These are phyloP conservation scores for Actinidia chinensis DNA, from an alignment of 179 eudicot genomes.

Conservation along the genomic window DNA sequence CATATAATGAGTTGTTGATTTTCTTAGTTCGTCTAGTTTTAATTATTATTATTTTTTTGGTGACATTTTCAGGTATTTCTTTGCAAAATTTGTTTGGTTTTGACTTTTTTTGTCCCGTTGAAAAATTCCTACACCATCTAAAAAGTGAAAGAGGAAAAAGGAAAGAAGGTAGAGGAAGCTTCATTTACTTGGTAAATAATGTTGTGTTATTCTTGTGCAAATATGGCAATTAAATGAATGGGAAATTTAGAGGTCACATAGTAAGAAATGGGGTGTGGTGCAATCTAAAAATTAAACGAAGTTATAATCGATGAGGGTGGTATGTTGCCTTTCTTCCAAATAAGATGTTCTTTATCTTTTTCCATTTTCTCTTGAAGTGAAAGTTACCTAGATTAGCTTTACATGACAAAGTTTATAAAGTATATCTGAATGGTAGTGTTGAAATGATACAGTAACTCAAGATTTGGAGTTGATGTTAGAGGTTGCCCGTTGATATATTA, in stretches of 20 bases:
- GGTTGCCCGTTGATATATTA: conserved; percentile 54
- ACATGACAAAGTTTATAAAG: neutral
- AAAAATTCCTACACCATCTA: too few species aligned
- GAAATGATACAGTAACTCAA: conserved; percentile 62
- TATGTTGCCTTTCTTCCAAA: neutral
- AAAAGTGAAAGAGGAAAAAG: too few species aligned
- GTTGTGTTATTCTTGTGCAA: too few species aligned
- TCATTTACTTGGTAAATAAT: too few species aligned
- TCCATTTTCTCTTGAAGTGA: neutral
- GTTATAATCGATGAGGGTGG: conserved; percentile 7
- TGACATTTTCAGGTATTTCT: too few species aligned
- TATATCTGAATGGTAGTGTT: neutral
- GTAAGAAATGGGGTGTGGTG: conserved; percentile 96
- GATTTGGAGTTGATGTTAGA: conserved; percentile 69
- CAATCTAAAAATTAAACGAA: conserved; percentile 43
- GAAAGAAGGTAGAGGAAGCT: too few species aligned
- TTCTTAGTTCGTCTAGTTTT: too few species aligned
- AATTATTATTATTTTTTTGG: too few species aligned
- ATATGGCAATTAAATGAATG: neutral
- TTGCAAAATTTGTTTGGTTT: too few species aligned
- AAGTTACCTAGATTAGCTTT: neutral
- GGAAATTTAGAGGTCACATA: conserved; percentile 63
- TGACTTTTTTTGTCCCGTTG: too few species aligned
- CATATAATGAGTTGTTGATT: too few species aligned
- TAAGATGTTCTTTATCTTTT: neutral